A percentile compares a stretch with the other conserved stretches of the same genome.
These are phyloP conservation scores for Fusarium staphyleae DNA, from an alignment of 2,329 filamentous ascomycete genomes.

Conservation along the genomic window DNA sequence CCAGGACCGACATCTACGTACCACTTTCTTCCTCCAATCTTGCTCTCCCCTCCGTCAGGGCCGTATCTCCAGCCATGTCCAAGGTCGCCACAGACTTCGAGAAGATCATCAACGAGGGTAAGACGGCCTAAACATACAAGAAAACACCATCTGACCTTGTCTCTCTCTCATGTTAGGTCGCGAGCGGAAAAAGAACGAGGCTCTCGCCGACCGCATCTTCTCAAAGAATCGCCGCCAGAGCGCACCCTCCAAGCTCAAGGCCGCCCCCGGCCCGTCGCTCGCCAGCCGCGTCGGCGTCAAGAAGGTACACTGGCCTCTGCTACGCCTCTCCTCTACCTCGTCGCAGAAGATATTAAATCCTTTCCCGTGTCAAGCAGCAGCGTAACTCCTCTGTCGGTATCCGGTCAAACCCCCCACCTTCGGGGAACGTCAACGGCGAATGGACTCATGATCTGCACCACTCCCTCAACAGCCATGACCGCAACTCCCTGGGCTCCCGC, in stretches of 20 bases:
- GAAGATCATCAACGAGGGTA: slow-evolving; percentile 63
- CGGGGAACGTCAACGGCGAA: slow-evolving; percentile 68
- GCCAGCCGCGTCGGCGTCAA: slow-evolving; percentile 76
- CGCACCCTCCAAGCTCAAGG: slow-evolving; percentile 59
- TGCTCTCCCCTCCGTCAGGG: background rate
- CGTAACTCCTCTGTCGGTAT: slow-evolving; percentile 35
- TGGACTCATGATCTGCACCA: slow-evolving; percentile 76
- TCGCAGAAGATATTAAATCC: slow-evolving; percentile 13
- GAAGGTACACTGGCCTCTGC: slow-evolving; percentile 60
- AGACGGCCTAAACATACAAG: background rate
- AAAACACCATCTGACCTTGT: slow-evolving; percentile 3
- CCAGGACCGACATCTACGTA: background rate
- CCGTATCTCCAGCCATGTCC: slow-evolving; percentile 46
- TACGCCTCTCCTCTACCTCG: slow-evolving; percentile 8
- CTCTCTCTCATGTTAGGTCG: slow-evolving; percentile 54
- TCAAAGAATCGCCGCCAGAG: slow-evolving; percentile 65
- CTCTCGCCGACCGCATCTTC: slow-evolving; percentile 76
- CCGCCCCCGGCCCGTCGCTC: slow-evolving; percentile 61
- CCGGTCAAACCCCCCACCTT: slow-evolving; percentile 41
- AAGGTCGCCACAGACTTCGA: slow-evolving; percentile 59
- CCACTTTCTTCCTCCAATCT: background rate
- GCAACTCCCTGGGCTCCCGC: slow-evolving; percentile 56
- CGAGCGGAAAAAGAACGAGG: slow-evolving; percentile 74
- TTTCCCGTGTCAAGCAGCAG: slow-evolving; percentile 22
- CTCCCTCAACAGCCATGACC: slow-evolving; percentile 46